Evolutionary conservation across 305 asterid genomes (phyloP).

Genomic region (Galium porrigens): DNA sequence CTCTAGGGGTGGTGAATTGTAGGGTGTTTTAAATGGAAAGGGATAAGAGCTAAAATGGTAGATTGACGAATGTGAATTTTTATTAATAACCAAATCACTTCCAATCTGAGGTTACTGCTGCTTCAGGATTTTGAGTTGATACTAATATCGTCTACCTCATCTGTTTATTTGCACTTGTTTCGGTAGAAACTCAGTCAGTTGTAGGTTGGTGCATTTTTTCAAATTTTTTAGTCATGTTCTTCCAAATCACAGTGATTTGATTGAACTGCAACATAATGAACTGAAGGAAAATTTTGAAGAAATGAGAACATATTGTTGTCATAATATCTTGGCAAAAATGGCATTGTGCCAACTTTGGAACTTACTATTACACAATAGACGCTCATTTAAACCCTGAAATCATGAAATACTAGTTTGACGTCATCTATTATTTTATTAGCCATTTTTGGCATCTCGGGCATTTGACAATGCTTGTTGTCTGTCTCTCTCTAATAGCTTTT

Average conservation of each 20-base stretch:
- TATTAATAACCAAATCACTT: not conserved
- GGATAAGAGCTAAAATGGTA: not conserved
- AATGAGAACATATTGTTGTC: not conserved
- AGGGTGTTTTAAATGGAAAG: not conserved
- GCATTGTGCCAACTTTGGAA: not conserved
- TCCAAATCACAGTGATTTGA: not conserved
- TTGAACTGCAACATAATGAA: not conserved
- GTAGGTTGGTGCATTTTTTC: not conserved
- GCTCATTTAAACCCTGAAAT: not conserved
- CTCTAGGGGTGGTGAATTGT: not conserved
- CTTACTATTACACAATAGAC: not conserved
- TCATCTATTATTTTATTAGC: not conserved
- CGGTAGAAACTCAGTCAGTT: not conserved
- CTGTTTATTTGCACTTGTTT: not conserved
- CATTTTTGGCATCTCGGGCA: not conserved
- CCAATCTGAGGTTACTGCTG: not conserved
- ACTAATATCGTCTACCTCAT: not conserved
- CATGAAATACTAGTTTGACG: not conserved
- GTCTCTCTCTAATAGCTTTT: conserved; percentile 11
- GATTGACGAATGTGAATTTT: not conserved
- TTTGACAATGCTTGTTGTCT: not conserved
- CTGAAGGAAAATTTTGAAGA: not conserved
- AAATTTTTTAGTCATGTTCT: not conserved
- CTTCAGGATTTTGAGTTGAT: not conserved
- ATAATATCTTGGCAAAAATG: not conserved